Percentiles rank a stretch among this genome's conserved stretches.
Conservation (phyloP, 2,329 filamentous ascomycete genomes). For the Chaetomiaceae sp. region DNA sequence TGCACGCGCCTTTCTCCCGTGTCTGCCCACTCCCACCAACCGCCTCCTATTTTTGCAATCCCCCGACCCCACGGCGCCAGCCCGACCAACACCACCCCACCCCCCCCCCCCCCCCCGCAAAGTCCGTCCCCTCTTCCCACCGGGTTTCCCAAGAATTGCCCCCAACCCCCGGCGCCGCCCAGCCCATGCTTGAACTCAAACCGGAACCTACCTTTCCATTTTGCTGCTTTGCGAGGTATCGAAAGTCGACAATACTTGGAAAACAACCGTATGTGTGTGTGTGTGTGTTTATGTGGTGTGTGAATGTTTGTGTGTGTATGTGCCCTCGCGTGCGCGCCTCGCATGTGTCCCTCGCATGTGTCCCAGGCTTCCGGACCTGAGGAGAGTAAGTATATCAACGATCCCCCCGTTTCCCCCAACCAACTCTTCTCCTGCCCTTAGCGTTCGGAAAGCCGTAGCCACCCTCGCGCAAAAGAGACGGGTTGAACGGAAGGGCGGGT, state of each 20-base stretch:
- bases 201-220: slow-evolving; percentile 11
- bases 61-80: too few relatives aligned
- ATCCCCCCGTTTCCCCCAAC: slow-evolving; percentile 7
- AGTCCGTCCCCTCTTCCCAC: too few relatives aligned
- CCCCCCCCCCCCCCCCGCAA: too few relatives aligned
- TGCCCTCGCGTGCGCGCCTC: neutral
- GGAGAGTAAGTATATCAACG: slow-evolving; percentile 2
- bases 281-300: too few relatives aligned
- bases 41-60: too few relatives aligned
- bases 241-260: slow-evolving; percentile 14
- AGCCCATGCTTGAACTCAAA: slow-evolving; percentile 7
- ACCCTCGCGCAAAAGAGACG: too few relatives aligned
- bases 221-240: slow-evolving; percentile 12
- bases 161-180: slow-evolving; percentile 10
- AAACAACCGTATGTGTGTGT: slow-evolving; percentile 12
- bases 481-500: slow-evolving; percentile 10
- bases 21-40: too few relatives aligned
- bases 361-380: slow-evolving; percentile 10
- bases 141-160: too few relatives aligned
- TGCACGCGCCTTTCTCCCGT: slow-evolving; percentile 18
- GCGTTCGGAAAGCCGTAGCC: too few relatives aligned
- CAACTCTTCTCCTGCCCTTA: too few relatives aligned
- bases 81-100: too few relatives aligned
- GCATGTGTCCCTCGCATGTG: too few relatives aligned
- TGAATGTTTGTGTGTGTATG: neutral